Conservation (phyloP, 768 basidiomycete genomes). For the Termitomyces eurrhizus region DNA sequence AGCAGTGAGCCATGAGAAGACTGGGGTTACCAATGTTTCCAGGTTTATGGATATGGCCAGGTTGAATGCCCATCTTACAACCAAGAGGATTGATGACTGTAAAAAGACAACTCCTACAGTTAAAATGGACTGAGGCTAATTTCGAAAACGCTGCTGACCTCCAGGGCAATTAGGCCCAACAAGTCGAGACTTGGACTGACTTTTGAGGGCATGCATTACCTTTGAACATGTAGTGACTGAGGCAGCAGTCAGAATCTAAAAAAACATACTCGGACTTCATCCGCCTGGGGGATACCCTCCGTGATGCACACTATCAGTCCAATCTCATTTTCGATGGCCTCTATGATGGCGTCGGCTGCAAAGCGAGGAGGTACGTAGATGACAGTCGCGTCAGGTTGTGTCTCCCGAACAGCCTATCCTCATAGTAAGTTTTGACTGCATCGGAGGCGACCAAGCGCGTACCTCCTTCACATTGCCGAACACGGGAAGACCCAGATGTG, state of each 20-base stretch:
- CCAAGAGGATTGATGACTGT: slow-evolving; percentile 91
- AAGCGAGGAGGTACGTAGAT: slow-evolving; percentile 97
- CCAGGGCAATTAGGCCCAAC: slow-evolving; percentile 99
- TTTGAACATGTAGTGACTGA: slow-evolving; percentile 23
- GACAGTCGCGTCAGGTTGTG: slow-evolving; percentile 88
- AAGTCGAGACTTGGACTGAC: slow-evolving; percentile 91
- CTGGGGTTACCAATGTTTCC: slow-evolving; percentile 77
- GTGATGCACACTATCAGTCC: slow-evolving; percentile 97
- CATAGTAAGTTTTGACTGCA: not conserved
- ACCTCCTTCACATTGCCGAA: slow-evolving; percentile 93
- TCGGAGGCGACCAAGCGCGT: slow-evolving; percentile 16
- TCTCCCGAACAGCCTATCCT: slow-evolving; percentile 77
- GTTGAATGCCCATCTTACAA: slow-evolving; percentile 99
- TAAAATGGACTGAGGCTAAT: not conserved
- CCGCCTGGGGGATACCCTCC: slow-evolving; percentile 96
- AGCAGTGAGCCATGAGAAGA: not conserved
- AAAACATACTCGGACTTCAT: slow-evolving; percentile 83
- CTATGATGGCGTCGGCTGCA: slow-evolving; percentile 96
- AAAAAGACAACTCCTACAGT: not conserved
- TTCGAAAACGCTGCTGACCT: slow-evolving; percentile 24
- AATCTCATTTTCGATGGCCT: slow-evolving; percentile 98
- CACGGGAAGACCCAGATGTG: slow-evolving; percentile 91
- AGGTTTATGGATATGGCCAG: slow-evolving; percentile 95
- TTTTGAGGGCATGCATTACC: slow-evolving; percentile 93
- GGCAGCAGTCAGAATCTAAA: not conserved